These are phyloP conservation scores for Melastoma candidum DNA, from an alignment of 441 rosid genomes.

Conservation along the genomic window DNA sequence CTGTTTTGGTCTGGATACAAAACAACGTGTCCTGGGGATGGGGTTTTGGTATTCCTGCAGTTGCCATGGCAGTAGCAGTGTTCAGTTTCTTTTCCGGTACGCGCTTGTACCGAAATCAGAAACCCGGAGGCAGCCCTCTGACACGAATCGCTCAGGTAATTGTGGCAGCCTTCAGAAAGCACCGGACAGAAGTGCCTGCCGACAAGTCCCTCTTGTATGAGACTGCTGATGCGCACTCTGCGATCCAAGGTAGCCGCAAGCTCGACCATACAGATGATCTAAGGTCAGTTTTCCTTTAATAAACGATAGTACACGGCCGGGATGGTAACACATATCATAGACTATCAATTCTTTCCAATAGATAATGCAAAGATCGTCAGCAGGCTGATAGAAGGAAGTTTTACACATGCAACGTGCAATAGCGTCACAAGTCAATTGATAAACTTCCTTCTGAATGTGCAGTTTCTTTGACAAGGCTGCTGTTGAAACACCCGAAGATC, in stretches of 20 bases:
- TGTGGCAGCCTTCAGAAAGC: slow-evolving; percentile 11
- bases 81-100: slow-evolving; percentile 13
- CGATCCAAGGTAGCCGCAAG: slow-evolving; percentile 18
- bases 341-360: too few relatives aligned
- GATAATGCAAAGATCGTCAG: too few relatives aligned
- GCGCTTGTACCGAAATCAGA: slow-evolving; percentile 10
- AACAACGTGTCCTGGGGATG: slow-evolving; percentile 11
- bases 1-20: slow-evolving; percentile 14
- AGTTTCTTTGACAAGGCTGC: slow-evolving; percentile 14
- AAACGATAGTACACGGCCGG: too few relatives aligned
- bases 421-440: not conserved
- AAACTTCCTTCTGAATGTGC: not conserved
- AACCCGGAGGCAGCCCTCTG: slow-evolving; percentile 15
- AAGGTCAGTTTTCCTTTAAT: slow-evolving; percentile 5
- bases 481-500: slow-evolving; percentile 3
- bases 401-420: too few relatives aligned
- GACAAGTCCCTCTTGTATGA: slow-evolving; percentile 14
- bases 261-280: slow-evolving; percentile 11
- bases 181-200: slow-evolving; percentile 8
- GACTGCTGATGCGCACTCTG: slow-evolving; percentile 10
- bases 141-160: slow-evolving; percentile 8
- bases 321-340: too few relatives aligned
- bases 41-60: slow-evolving; percentile 16
- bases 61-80: slow-evolving; percentile 14
- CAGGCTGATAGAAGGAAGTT: too few relatives aligned